phyloP scores from a whole-genome alignment of 225 moss, liverwort and hornwort genomes.

The Thuidium tamariscinum region DNA sequence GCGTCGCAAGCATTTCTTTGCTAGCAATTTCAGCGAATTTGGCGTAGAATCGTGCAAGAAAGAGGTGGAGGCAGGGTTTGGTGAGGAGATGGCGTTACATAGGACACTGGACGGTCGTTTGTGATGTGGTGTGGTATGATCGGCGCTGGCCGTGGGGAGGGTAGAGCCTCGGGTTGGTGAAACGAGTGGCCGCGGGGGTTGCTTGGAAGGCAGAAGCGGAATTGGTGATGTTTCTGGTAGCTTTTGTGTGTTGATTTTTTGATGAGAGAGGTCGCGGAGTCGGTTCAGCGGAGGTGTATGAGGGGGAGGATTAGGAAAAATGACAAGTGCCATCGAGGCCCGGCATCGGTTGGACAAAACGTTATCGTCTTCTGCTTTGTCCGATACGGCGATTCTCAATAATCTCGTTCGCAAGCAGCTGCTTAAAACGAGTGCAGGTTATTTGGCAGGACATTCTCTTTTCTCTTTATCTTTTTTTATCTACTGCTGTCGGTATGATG shows the following conservation, averaged over 20 bases:
- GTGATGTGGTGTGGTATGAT: background rate
- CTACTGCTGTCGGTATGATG: background rate
- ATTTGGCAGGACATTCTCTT: background rate
- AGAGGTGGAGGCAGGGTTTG: background rate
- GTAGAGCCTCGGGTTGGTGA: background rate
- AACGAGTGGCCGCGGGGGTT: background rate
- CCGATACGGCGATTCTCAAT: constrained; percentile 20
- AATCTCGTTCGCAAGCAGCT: constrained; percentile 45
- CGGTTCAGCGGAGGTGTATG: background rate
- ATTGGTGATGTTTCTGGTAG: background rate
- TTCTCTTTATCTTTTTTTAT: too few species aligned
- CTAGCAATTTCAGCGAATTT: background rate
- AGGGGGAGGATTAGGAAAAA: background rate
- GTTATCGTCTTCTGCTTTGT: constrained; percentile 30
- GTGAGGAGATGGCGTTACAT: background rate
- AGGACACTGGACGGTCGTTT: background rate
- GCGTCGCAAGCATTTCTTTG: background rate
- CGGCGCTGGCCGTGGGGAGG: background rate
- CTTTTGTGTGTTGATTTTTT: background rate
- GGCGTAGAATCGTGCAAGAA: background rate
- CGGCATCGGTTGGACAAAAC: constrained; percentile 41
- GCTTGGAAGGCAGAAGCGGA: background rate
- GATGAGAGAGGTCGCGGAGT: background rate
- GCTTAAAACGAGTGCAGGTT: constrained; percentile 22
- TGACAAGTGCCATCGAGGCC: constrained; percentile 33